Conservation (phyloP, 2,329 filamentous ascomycete species). For the Ophiostoma novo-ulmi region DNA sequence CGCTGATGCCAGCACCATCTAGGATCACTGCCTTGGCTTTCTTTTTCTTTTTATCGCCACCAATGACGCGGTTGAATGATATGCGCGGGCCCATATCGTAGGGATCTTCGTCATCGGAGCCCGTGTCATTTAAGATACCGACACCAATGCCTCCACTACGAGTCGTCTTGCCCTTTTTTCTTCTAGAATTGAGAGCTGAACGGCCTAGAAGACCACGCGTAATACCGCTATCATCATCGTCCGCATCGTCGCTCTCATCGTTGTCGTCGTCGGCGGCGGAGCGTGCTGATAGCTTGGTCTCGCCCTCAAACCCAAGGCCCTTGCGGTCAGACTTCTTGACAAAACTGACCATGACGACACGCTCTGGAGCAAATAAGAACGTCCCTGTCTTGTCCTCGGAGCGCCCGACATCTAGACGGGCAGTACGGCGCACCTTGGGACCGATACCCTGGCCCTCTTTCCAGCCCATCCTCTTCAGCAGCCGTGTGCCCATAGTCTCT, state of each 20-base stretch:
- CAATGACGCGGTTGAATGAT: constrained; percentile 76
- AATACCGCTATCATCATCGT: constrained; percentile 39
- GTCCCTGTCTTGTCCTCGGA: constrained; percentile 39
- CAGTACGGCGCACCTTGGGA: constrained; percentile 71
- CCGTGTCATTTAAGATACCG: constrained; percentile 84
- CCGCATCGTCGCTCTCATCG: constrained; percentile 38
- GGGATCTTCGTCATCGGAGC: constrained; percentile 90
- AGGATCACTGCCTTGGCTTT: constrained; percentile 43
- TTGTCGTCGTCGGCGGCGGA: constrained; percentile 38
- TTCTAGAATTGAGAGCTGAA: not conserved
- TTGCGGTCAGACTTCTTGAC: constrained; percentile 61
- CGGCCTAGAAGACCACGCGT: constrained; percentile 23
- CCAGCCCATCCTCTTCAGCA: constrained; percentile 93
- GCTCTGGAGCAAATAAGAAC: constrained; percentile 81
- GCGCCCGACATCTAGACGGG: constrained; percentile 56
- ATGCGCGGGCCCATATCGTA: constrained; percentile 90
- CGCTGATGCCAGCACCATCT: not conserved
- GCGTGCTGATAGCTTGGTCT: constrained; percentile 43
- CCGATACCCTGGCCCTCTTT: constrained; percentile 89
- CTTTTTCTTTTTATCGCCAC: constrained; percentile 75
- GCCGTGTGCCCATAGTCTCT: constrained; percentile 79
- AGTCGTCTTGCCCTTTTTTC: not conserved
- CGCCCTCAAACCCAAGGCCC: constrained; percentile 63
- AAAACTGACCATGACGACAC: constrained; percentile 64
- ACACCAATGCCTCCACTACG: constrained; percentile 65